Evolutionary conservation across 78 protist species (phyloP), one percentile per base, ranked within the genome.

Genomic region (Guillardia theta): DNA sequence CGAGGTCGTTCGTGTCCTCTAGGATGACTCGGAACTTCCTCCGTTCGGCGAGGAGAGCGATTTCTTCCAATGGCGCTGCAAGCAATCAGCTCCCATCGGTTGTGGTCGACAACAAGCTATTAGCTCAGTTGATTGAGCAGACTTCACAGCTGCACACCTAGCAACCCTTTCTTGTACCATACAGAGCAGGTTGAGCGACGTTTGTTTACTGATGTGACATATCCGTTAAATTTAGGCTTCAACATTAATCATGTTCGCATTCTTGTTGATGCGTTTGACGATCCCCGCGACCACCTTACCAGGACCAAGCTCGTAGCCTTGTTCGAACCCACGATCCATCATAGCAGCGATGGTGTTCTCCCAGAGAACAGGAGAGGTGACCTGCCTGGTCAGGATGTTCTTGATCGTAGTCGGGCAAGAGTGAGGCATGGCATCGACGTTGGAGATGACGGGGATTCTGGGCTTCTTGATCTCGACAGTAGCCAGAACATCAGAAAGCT

Each of bases 261-360:
- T 36, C 88, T 87, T 94, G 93, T 94, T 64, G 46, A 94, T 30
- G 88, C 95, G 95, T 88, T 88, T 88, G 47, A 94, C 44, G 43
- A 94, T 94, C 87, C 95, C 95, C 1, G 95, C 87, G 22, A 94
- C 77, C 43, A 94, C 95, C 95, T 87, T 94, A 76, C 95, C 95
- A 12, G 95, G 95, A 27, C 95, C 95, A 36, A 94, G 64, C 88
- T 94, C 95, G 83, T 88, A 94, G 30, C 70, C 90, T 33, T 1
- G 22, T 46, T 94, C 93, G 87, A 54, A 39, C 33, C 92, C 95
- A 39, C 41, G n/a, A 4, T 19, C 95, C 36, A 54, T 0, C 92
- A 94, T 36, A 15, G 0, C 12, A 0, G 64, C 27, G 80, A 94
- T 43, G 80, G 92, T 94, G 24, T 88, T 94, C 93, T 94, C 95